A percentile compares a stretch with the other conserved stretches of the same genome.
phyloP scores from a whole-genome alignment of 2,329 filamentous ascomycete species.

The Clarireedia monteithiana region DNA sequence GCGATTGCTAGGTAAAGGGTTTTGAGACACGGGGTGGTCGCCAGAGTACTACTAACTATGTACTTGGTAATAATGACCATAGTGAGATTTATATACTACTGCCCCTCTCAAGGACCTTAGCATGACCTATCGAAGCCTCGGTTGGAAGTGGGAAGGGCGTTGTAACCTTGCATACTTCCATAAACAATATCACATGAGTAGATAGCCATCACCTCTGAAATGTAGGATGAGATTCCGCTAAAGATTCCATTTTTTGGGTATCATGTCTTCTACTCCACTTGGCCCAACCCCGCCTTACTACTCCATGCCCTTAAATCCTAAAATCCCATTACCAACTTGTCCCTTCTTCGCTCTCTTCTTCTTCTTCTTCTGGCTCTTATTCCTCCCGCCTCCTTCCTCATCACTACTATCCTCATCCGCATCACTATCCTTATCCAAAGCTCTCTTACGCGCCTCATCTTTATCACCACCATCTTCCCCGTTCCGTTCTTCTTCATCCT shows the following conservation, averaged over 20 bases:
- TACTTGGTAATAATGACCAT: too few relatives aligned
- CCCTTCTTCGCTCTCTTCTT: constrained; percentile 27
- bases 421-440: constrained; percentile 37
- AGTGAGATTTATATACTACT: too few relatives aligned
- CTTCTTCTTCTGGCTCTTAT: constrained; percentile 28
- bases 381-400: constrained; percentile 19
- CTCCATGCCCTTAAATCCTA: constrained; percentile 28
- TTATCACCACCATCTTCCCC: constrained; percentile 22
- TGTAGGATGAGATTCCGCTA: too few relatives aligned
- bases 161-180: too few relatives aligned
- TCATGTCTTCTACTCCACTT: background rate
- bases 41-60: too few relatives aligned
- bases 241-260: background rate
- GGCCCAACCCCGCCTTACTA: constrained; percentile 4
- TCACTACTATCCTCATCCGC: constrained; percentile 34
- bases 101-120: too few relatives aligned
- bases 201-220: too few relatives aligned
- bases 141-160: too few relatives aligned
- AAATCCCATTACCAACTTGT: constrained; percentile 27
- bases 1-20: too few relatives aligned
- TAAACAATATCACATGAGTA: too few relatives aligned
- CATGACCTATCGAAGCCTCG: too few relatives aligned
- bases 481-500: constrained; percentile 30
- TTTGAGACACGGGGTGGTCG: too few relatives aligned
- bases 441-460: constrained; percentile 27